These are phyloP conservation scores for Lepidium aucheri DNA, from an alignment of 345 rosid genomes.

Conservation along the genomic window DNA sequence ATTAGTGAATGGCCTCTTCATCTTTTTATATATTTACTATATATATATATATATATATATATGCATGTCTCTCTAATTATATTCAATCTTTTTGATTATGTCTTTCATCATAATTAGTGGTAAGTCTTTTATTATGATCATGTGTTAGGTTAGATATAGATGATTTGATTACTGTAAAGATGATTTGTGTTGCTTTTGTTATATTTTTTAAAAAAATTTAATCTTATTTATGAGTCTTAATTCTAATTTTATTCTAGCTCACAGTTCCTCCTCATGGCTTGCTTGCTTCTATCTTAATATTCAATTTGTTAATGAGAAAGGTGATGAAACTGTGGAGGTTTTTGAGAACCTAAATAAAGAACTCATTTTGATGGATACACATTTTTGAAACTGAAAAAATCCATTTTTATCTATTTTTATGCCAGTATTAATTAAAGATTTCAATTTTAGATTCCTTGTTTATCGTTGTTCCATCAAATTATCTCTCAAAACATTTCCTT, in stretches of 20 bases:
- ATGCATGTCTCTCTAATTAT: no score
- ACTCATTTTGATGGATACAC: not conserved
- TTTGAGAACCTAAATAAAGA: slow-evolving; percentile 4
- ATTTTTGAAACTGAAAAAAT: slow-evolving; percentile 3
- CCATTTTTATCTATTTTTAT: slow-evolving; percentile 3
- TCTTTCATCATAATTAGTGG: not conserved
- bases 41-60: no score
- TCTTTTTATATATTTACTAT: not conserved
- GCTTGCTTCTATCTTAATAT: not conserved
- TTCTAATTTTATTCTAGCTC: not conserved
- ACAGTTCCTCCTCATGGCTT: not conserved
- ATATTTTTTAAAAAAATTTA: not conserved
- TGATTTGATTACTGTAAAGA: not conserved
- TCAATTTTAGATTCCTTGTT: slow-evolving; percentile 24
- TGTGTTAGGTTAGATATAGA: not conserved
- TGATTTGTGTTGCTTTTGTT: not conserved
- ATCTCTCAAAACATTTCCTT: not conserved
- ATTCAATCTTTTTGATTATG: no score
- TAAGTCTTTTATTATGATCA: not conserved
- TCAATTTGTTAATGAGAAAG: not conserved
- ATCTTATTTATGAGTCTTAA: not conserved
- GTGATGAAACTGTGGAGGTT: slow-evolving; percentile 5
- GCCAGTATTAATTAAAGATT: slow-evolving; percentile 18
- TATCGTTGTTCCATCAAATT: slow-evolving; percentile 15
- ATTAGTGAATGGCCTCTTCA: not conserved